Conservation (phyloP, 1,284 basidiomycete species). For the Sporisorium graminicola region DNA sequence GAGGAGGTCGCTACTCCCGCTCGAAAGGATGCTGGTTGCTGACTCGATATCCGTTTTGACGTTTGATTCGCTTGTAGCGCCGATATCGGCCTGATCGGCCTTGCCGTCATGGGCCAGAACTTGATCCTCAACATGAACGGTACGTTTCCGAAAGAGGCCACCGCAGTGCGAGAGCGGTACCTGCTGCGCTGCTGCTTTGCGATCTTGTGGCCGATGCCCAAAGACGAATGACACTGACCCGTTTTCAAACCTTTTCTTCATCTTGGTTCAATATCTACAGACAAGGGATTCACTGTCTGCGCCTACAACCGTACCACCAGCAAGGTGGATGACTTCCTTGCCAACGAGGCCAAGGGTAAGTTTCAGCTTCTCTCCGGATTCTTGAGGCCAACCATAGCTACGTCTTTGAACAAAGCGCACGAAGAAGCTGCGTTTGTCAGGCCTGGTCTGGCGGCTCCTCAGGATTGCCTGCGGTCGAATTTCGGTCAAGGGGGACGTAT, state of each 20-base stretch:
- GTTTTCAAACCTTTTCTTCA: neutral
- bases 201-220: no score
- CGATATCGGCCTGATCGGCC: slow-evolving; percentile 69
- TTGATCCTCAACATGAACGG: slow-evolving; percentile 70
- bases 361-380: neutral
- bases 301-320: slow-evolving; percentile 96
- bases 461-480: neutral
- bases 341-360: slow-evolving; percentile 95
- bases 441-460: neutral
- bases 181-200: neutral
- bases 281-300: slow-evolving; percentile 97
- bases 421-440: neutral
- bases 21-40: neutral
- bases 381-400: neutral
- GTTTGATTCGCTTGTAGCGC: slow-evolving; percentile 45
- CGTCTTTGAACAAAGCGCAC: neutral
- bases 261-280: slow-evolving; percentile 67
- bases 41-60: neutral
- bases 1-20: neutral
- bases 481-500: neutral
- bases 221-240: slow-evolving; percentile 10
- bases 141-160: slow-evolving; percentile 27
- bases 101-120: slow-evolving; percentile 70
- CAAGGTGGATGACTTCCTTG: slow-evolving; percentile 96
- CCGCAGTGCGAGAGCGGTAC: neutral